Percentiles rank a stretch among this genome's conserved stretches.
phyloP scores from a whole-genome alignment of 2,329 filamentous ascomycete species.

The Ascosphaera apis region DNA sequence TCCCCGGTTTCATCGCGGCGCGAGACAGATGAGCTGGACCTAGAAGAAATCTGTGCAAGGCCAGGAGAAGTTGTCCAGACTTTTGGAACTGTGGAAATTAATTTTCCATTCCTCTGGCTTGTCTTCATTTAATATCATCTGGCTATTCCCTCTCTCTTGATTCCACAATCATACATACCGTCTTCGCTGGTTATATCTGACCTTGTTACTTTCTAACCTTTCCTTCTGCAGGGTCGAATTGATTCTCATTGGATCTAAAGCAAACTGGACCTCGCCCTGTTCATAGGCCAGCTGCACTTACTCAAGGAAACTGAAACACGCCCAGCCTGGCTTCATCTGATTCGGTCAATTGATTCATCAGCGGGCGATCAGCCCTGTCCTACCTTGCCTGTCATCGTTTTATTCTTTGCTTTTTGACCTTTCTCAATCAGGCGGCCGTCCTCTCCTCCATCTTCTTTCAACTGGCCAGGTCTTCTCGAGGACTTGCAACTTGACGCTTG shows the following conservation, averaged over 20 bases:
- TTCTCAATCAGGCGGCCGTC: neutral
- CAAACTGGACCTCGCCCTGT: too few relatives aligned
- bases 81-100: neutral
- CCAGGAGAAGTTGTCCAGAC: neutral
- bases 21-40: neutral
- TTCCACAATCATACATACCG: too few relatives aligned
- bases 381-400: neutral
- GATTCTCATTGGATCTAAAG: too few relatives aligned
- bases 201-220: too few relatives aligned
- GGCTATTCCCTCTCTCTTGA: neutral
- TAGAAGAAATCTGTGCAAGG: neutral
- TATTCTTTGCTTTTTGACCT: neutral
- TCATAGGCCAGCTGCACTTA: too few relatives aligned
- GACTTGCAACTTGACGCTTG: neutral
- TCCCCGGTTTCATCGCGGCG: neutral
- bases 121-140: neutral
- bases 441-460: neutral
- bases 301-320: too few relatives aligned
- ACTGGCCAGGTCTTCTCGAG: neutral
- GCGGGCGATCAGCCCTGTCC: too few relatives aligned
- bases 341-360: too few relatives aligned
- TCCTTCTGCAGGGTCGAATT: too few relatives aligned
- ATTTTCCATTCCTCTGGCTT: neutral
- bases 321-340: too few relatives aligned
- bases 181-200: too few relatives aligned